Conservation (phyloP, 106 monocot species). For the Amphibolis antarctica region DNA sequence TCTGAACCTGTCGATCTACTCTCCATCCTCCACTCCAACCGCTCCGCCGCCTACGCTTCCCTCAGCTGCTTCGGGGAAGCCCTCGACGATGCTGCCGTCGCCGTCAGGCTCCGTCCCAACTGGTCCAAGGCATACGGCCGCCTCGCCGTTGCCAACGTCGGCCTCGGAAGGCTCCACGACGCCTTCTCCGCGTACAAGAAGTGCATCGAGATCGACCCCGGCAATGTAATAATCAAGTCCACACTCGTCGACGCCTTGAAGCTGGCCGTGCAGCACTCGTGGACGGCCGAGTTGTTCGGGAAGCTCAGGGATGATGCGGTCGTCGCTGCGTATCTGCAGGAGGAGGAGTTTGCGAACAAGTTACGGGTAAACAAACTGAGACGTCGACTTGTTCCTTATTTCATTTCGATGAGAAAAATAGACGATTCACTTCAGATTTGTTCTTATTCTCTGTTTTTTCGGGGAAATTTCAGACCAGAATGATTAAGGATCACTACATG, state of each 20-base stretch:
- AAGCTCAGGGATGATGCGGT: constrained; percentile 1
- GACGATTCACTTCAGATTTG: too few species aligned
- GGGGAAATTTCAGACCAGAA: too few species aligned
- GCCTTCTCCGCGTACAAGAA: constrained; percentile 3
- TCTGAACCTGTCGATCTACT: too few species aligned
- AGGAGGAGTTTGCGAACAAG: constrained; percentile 5
- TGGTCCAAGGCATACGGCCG: constrained; percentile 12
- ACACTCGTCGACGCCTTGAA: constrained; percentile 5
- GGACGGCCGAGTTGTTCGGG: background rate
- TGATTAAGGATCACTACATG: too few species aligned
- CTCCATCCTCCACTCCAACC: constrained; percentile 7
- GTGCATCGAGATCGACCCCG: constrained; percentile 8
- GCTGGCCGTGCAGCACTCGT: too few species aligned
- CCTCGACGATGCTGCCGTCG: constrained; percentile 4
- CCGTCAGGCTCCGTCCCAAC: constrained; percentile 4
- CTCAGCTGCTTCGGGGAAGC: constrained; percentile 3
- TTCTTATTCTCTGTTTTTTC: too few species aligned
- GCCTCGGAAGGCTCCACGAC: constrained; percentile 2
- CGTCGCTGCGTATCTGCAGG: background rate
- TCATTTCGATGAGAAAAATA: too few species aligned
- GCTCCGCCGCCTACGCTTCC: constrained; percentile 10
- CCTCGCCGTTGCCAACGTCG: constrained; percentile 10
- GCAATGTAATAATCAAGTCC: background rate
- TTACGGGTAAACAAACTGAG: background rate
- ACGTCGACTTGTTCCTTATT: background rate